Evolutionary conservation across 306 rosid genomes (phyloP), one percentile per base, ranked within the genome.

Genomic region (Vigna hirtella): DNA sequence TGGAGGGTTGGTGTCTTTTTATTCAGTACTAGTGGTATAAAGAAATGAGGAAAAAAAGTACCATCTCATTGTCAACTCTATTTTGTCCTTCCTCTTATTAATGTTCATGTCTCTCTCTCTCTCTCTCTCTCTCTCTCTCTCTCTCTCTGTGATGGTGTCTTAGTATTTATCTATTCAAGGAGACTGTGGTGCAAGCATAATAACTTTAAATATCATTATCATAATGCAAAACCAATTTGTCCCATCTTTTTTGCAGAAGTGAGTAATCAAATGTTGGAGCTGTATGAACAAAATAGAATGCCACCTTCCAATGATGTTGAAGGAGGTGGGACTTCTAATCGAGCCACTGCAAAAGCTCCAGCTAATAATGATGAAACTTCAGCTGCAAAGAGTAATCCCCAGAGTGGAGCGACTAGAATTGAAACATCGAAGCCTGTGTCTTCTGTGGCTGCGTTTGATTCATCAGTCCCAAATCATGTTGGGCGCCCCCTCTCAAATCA

Each of bases 181-280:
- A 73, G 69, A 62, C 13, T 51, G 52, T 51, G 53, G 68, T 72
- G 69, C 52, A 72, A 72, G 62, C 72, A 12, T 52, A 28, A 48
- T 63, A 34, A 14, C 20, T 61, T 10, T 20, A 47, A 52, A 30
- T 65, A 48, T 72, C 51, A 14, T 57, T 28, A 32, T 71, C 68
- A 64, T 66, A 18, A 20, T 36, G 47, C 66, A 77, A 79, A 61
- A 50, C 86, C 69, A 50, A 84, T 62, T 57, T 84, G 26, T 74
- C 56, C 28, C 40, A 26, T 73, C 36, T 67, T 73, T 84, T 83
- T 56, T 89, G 97, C 96, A 95, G 99, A 95, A 87, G 97, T 95
- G 61, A 91, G 99, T 88, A 91, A 95, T 83, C 99, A 95, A 88
- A 95, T 95, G 98, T 85, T 93, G 84, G 99, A 95, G 88, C 89